Percentiles rank a stretch among this genome's conserved stretches.
phyloP scores from a whole-genome alignment of 2,329 filamentous ascomycete genomes.

The Trichoderma cornu-damae region DNA sequence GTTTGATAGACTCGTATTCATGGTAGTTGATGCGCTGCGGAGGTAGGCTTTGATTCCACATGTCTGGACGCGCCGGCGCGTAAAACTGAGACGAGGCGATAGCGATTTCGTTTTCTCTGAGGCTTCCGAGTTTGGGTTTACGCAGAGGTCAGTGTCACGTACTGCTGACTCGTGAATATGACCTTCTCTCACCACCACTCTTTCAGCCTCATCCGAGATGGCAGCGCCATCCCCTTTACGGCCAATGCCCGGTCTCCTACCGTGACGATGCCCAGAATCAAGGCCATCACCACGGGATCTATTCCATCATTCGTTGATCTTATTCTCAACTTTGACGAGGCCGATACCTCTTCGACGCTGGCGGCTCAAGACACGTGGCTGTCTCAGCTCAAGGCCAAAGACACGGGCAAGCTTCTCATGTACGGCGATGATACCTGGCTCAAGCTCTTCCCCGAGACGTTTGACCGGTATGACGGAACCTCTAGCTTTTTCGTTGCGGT shows the following conservation, averaged over 20 bases:
- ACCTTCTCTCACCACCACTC: neutral
- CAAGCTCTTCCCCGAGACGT: slow-evolving; percentile 87
- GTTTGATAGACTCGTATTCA: slow-evolving; percentile 89
- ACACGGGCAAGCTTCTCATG: slow-evolving; percentile 74
- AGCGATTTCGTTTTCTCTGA: slow-evolving; percentile 91
- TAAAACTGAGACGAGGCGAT: slow-evolving; percentile 22
- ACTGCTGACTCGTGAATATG: neutral
- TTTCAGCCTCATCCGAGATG: slow-evolving; percentile 71
- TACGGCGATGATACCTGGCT: slow-evolving; percentile 98
- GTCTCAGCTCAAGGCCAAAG: slow-evolving; percentile 76
- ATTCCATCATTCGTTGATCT: slow-evolving; percentile 98
- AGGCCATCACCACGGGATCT: slow-evolving; percentile 94
- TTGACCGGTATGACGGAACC: slow-evolving; percentile 83
- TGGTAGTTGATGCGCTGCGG: slow-evolving; percentile 93
- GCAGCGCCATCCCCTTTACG: slow-evolving; percentile 84
- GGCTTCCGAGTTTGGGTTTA: slow-evolving; percentile 77
- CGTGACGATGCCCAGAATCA: slow-evolving; percentile 96
- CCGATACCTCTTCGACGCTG: slow-evolving; percentile 82
- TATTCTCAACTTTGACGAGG: slow-evolving; percentile 93
- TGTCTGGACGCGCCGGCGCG: neutral
- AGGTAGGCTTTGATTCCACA: slow-evolving; percentile 51
- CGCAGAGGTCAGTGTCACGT: slow-evolving; percentile 65
- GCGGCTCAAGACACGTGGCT: slow-evolving; percentile 93
- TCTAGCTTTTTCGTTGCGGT: slow-evolving; percentile 98
- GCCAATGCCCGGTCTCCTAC: slow-evolving; percentile 95